Percentiles rank a stretch among this genome's conserved stretches.
Evolutionary conservation across 1,139 yeast genomes (phyloP).

Genomic region (Lipomyces yarrowii): DNA sequence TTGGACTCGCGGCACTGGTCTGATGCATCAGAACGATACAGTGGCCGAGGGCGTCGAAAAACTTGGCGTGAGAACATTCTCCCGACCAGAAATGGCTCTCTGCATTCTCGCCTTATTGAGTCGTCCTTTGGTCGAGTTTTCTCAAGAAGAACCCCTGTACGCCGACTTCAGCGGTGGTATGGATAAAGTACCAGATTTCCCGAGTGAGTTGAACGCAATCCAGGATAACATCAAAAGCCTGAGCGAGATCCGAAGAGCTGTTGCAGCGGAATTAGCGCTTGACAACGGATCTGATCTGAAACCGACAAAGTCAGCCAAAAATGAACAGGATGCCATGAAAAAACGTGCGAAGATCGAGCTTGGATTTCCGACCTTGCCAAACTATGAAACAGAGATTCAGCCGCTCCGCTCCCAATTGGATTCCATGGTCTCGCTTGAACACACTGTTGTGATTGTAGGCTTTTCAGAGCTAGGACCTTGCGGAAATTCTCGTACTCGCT

Average conservation of each 20-base stretch:
- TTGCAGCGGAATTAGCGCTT: constrained; percentile 86
- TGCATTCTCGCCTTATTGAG: constrained; percentile 92
- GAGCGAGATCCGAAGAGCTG: constrained; percentile 93
- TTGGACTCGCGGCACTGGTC: constrained; percentile 99
- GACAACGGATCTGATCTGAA: constrained; percentile 94
- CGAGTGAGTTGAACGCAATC: constrained; percentile 79
- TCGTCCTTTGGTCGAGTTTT: constrained; percentile 78
- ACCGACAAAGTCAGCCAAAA: constrained; percentile 84
- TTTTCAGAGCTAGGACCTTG: constrained; percentile 98
- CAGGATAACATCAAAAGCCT: constrained; percentile 82
- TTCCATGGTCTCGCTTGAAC: constrained; percentile 84
- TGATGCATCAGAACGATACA: constrained; percentile 95
- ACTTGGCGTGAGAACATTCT: constrained; percentile 94
- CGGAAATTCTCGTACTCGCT: constrained; percentile 98
- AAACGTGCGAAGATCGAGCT: constrained; percentile 96
- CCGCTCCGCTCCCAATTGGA: constrained; percentile 59
- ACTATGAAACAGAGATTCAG: constrained; percentile 68
- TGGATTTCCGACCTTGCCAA: constrained; percentile 83
- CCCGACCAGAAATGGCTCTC: constrained; percentile 99
- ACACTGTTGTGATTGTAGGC: constrained; percentile 92
- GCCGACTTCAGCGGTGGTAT: constrained; percentile 99
- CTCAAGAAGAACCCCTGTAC: constrained; percentile 93
- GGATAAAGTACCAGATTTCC: constrained; percentile 88
- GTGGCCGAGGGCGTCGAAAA: constrained; percentile 97
- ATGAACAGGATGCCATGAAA: constrained; percentile 69